Conservation (phyloP, 805 yeast genomes). For the Limtongozyma cylindracea region DNA sequence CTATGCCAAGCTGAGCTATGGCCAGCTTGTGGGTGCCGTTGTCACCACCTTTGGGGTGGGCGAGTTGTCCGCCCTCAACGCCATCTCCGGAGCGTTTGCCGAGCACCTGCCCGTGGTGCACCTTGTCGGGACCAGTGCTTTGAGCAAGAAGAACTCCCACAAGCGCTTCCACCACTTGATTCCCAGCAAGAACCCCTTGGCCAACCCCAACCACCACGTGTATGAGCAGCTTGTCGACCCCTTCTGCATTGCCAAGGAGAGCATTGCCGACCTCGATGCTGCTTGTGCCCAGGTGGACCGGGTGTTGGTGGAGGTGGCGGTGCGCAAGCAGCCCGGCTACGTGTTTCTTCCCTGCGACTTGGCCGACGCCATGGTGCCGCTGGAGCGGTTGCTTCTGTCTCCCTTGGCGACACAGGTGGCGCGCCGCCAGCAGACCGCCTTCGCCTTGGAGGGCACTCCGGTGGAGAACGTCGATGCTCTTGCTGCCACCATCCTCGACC, state of each 20-base stretch:
- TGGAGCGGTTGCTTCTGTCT: conserved; percentile 3
- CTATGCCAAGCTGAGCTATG: conserved; percentile 38
- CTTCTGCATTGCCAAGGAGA: conserved; percentile 20
- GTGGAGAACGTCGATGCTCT: conserved; percentile 5
- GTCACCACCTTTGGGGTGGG: conserved; percentile 77
- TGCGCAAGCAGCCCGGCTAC: conserved; percentile 57
- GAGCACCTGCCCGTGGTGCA: conserved; percentile 63
- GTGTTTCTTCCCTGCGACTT: conserved; percentile 55
- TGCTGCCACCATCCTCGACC: conserved; percentile 14
- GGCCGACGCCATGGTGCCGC: conserved; percentile 13
- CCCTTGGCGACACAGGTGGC: conserved; percentile 3
- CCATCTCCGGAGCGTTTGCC: conserved; percentile 61
- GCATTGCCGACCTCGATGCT: conserved; percentile 14
- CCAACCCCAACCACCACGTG: conserved; percentile 35
- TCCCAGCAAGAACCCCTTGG: conserved; percentile 19
- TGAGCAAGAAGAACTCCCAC: too few relatives aligned
- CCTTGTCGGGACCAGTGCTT: conserved; percentile 57
- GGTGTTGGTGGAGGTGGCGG: conserved; percentile 28
- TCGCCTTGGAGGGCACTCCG: too few relatives aligned
- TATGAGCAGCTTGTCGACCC: conserved; percentile 40
- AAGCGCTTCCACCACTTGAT: conserved; percentile 32
- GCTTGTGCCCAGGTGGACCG: conserved; percentile 33
- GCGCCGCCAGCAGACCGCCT: too few relatives aligned
- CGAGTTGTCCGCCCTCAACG: conserved; percentile 66
- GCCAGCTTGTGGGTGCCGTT: conserved; percentile 21